phyloP scores from a whole-genome alignment of 139 green algal genomes.

The Closterium sp. region DNA sequence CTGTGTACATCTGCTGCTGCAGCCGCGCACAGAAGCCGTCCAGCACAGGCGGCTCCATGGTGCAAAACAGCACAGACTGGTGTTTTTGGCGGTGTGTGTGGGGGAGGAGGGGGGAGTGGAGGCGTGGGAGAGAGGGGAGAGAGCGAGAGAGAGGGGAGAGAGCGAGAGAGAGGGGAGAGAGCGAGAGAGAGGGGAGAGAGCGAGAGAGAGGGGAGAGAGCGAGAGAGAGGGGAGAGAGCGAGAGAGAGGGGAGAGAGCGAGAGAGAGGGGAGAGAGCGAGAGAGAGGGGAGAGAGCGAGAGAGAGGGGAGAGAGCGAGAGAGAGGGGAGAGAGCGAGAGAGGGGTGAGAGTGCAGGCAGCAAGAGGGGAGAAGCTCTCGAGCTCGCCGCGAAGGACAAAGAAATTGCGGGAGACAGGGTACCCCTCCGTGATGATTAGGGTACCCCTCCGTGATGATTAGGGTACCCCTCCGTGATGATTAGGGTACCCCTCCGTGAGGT shows the following conservation, averaged over 20 bases:
- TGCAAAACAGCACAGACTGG: background rate
- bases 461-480: constrained; percentile 3
- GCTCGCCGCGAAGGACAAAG: no score
- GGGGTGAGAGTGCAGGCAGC: background rate
- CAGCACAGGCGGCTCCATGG: constrained; percentile 2
- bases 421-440: no score
- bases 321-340: background rate
- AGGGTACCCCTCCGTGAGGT: background rate
- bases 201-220: no score
- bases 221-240: background rate
- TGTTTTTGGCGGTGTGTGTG: no score
- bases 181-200: no score
- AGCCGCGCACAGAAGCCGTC: constrained; percentile 19
- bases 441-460: background rate
- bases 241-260: no score
- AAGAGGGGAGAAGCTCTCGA: background rate
- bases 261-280: no score
- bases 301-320: no score
- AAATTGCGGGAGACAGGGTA: no score
- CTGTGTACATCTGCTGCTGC: constrained; percentile 2
- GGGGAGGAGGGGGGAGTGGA: background rate
- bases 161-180: background rate
- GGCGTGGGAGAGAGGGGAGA: no score
- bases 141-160: background rate
- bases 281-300: background rate